Conservation (phyloP, 129 eudicot genomes). For the Chrysanthemum lavandulifolium region DNA sequence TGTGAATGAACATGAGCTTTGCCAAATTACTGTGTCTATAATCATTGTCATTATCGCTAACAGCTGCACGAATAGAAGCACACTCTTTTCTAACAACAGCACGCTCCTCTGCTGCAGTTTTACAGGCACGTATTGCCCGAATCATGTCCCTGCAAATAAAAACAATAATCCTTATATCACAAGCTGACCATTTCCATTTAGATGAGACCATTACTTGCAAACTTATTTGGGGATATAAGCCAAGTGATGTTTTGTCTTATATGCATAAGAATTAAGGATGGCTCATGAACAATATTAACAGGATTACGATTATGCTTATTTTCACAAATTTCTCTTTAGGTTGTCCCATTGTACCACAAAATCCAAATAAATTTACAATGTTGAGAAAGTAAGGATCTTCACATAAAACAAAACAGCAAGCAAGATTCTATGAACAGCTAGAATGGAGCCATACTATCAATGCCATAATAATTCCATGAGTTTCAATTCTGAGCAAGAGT, state of each 20-base stretch:
- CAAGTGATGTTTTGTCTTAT: too few relatives aligned
- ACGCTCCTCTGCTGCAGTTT: constrained; percentile 99
- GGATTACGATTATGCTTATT: too few relatives aligned
- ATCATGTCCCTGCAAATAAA: constrained; percentile 90
- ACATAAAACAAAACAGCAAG: background rate
- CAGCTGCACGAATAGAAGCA: constrained; percentile 80
- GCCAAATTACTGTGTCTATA: too few relatives aligned
- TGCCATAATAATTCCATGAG: background rate
- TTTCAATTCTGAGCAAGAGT: background rate
- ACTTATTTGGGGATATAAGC: too few relatives aligned
- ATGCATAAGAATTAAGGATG: too few relatives aligned
- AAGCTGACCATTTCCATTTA: too few relatives aligned
- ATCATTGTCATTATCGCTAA: constrained; percentile 38
- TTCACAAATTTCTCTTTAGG: too few relatives aligned
- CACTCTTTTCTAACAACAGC: constrained; percentile 65
- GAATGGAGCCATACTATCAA: constrained; percentile 13
- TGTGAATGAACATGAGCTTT: too few relatives aligned
- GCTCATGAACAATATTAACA: too few relatives aligned
- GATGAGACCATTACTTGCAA: too few relatives aligned
- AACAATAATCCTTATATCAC: too few relatives aligned
- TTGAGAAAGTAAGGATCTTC: constrained; percentile 1
- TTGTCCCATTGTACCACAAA: too few relatives aligned
- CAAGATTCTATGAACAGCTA: constrained; percentile 5
- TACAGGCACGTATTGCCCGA: constrained; percentile 99
- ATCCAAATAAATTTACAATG: background rate